Evolutionary conservation across 148 eudicot genomes (phyloP), one percentile per base, ranked within the genome.

Genomic region (Camellia sinensis): DNA sequence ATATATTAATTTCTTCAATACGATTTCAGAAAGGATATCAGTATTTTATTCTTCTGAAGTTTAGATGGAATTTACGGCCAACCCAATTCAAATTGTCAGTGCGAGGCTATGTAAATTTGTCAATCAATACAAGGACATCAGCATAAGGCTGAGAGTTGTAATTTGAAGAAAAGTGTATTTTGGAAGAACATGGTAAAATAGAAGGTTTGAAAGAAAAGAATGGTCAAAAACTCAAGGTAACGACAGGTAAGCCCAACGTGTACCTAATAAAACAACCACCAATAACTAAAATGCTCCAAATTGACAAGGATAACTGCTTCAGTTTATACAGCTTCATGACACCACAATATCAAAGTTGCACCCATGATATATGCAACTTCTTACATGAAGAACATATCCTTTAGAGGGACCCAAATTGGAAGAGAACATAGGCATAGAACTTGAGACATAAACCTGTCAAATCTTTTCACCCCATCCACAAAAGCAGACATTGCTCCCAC

Each of bases 331-430:
- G 44, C n/a, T 4, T 14, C 61, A 56, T 48, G 10, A n/a, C 57
- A 11, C 57, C 57, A 54, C 64, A 60, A 15, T 18, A 60, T 15
- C n/a, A 60, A 17, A 60, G 5, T 15, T 60, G 5, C 21, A 15
- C 5, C 8, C 64, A 60, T 17, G 1, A 60, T 60, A 60, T 41
- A 9, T 67, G 48, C n/a, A 37, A 12, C 53, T 50, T 43, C 8
- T 21, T 37, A 52, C 13, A 52, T n/a, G 43, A 78, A 78, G 45
- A n/a, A 21, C 18, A 37, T 17, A 69, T 18, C 44, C 75, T 29
- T 44, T n/a, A 61, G 67, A 44, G 44, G 53, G 66, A 53, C 75
- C 75, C 75, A 43, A 56, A 44, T 71, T 52, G 44, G 29, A 68
- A 52, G 80, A 43, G 10, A 37, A 18, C 13, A 46, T 56, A 46